These are phyloP conservation scores for Diutina neorugosa DNA, from an alignment of 1,139 yeast genomes.

Conservation along the genomic window DNA sequence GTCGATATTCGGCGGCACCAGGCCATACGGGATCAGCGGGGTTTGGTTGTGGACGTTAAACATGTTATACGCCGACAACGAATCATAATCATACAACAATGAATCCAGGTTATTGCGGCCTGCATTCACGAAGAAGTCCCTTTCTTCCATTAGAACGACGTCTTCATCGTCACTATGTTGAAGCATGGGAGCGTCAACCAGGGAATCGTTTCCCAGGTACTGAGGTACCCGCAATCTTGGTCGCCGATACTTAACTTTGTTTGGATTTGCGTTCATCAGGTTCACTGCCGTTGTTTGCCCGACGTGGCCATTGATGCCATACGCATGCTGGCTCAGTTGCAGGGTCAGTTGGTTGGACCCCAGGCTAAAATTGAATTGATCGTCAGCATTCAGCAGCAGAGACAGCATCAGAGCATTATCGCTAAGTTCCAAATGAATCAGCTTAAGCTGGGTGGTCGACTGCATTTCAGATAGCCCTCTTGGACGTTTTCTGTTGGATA, in stretches of 20 bases:
- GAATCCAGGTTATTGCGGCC: slow-evolving; percentile 23
- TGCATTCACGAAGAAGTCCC: slow-evolving; percentile 11
- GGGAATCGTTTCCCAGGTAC: background rate
- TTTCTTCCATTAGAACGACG: slow-evolving; percentile 23
- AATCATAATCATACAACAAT: slow-evolving; percentile 25
- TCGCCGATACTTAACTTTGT: background rate
- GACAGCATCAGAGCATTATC: slow-evolving; percentile 2
- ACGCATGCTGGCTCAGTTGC: background rate
- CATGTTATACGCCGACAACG: slow-evolving; percentile 33
- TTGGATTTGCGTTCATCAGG: background rate
- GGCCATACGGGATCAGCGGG: background rate
- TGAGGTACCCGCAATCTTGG: slow-evolving; percentile 1
- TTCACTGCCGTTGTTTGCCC: background rate
- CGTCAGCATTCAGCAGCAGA: background rate
- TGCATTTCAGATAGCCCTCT: background rate
- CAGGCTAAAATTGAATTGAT: background rate
- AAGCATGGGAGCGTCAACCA: background rate
- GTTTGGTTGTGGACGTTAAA: slow-evolving; percentile 18
- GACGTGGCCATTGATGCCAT: background rate
- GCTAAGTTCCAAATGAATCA: background rate
- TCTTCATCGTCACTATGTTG: slow-evolving; percentile 16
- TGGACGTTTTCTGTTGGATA: slow-evolving; percentile 3
- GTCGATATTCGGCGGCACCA: background rate
- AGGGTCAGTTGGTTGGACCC: background rate
- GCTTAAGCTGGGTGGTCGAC: background rate